Evolutionary conservation across 1,284 basidiomycete genomes (phyloP), one percentile per base, ranked within the genome.

Genomic region (Ceratobasidium sp.): DNA sequence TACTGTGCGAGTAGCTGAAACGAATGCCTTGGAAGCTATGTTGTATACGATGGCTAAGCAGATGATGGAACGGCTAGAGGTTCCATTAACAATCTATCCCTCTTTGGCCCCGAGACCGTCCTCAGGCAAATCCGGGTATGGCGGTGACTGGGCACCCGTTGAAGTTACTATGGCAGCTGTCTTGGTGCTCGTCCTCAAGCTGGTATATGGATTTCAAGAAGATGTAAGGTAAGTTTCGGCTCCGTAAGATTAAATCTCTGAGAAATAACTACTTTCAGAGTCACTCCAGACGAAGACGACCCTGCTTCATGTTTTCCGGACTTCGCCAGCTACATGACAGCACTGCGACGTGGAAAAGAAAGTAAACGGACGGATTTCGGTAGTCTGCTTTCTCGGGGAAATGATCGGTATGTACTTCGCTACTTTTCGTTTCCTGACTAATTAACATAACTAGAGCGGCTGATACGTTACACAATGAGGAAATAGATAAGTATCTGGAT

Each of bases 181-280:
- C 7, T 88, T 89, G 69, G 86, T 96, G 20, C 86, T 96, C 3
- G 89, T 91, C 37, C 86, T 96, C 82, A 96, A 96, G 84, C 86
- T 96, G 85, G 88, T 91, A 11, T 96, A 96, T 81, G 94, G 95
- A 8, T 74, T 74, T 45, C 58, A 56, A 26, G 58, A 74, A 17
- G 31, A 35, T 26, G 3, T 63, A 15, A 47, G 26, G 69, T 74
- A 23, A 4, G 69, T 53, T 37, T 39, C 28, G 37, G 10, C 17
- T 47, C 6, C 31, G 3, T 13, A 28, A 37, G 26, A 13, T 15
- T 10, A 33, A 17, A 15, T 28, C 2, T 11, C 23, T 3, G 3
- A 15, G 4, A 17, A 33, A 42, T 33, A 13, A 28, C 6, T 10
- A 10, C 39, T 39, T 37, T 17, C 17, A 74, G 69, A 20, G 28